phyloP scores from a whole-genome alignment of 164 flowering plant species.

The Magnolia officinalis region DNA sequence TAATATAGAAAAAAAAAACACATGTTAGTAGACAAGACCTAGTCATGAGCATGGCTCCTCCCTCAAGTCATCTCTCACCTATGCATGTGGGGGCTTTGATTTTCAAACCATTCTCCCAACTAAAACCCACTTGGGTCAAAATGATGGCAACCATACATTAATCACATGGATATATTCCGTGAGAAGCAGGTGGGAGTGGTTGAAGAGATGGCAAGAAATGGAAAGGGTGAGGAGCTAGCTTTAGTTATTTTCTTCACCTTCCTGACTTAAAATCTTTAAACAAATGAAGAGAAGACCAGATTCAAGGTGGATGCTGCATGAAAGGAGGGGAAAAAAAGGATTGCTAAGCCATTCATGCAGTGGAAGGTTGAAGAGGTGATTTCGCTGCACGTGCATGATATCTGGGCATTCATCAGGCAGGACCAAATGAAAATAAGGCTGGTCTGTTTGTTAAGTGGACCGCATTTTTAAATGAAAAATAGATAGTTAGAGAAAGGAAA shows the following conservation, averaged over 20 bases:
- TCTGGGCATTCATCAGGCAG: background rate
- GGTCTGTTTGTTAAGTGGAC: too few relatives aligned
- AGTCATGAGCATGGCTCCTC: slow-evolving; percentile 3
- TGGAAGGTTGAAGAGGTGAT: background rate
- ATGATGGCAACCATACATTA: slow-evolving; percentile 10
- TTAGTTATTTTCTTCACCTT: background rate
- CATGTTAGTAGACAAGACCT: slow-evolving; percentile 6
- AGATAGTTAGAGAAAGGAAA: too few relatives aligned
- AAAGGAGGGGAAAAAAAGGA: background rate
- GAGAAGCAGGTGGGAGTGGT: slow-evolving; percentile 21
- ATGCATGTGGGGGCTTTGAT: slow-evolving; percentile 12
- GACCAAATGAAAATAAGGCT: too few relatives aligned
- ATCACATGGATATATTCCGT: slow-evolving; percentile 7
- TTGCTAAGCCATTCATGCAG: too few relatives aligned
- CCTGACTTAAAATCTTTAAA: background rate
- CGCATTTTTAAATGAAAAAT: too few relatives aligned
- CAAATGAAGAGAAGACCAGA: background rate
- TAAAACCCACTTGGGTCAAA: slow-evolving; percentile 25
- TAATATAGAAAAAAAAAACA: slow-evolving; percentile 3
- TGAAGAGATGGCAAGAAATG: background rate
- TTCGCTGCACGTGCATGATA: background rate
- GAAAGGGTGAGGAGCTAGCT: background rate
- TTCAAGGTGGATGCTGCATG: background rate
- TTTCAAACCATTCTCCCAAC: slow-evolving; percentile 4
- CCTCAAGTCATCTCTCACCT: background rate